Base-by-base conservation (phyloP, 257 asterid species). In the Solanum virginianum region DNA sequence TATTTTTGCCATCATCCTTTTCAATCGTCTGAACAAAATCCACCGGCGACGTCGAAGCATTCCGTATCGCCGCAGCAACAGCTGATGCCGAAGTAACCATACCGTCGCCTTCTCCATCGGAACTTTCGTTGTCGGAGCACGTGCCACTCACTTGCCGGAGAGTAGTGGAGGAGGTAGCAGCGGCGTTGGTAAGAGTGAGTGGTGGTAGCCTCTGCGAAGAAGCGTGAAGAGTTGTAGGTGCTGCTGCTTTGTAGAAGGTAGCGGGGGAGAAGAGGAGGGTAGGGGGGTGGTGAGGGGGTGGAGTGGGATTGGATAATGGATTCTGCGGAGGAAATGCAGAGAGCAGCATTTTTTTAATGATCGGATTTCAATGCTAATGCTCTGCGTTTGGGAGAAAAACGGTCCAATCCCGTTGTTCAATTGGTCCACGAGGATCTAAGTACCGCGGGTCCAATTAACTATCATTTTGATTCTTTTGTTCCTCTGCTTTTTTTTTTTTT, bases 41-140 rank as follows among this genome's bases (percentile, higher is more conserved):
- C 86, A 96, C 99, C 51, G 99, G 98, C n/a, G 98, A 93, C 36
- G 93, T 92, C 57, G 99, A 96, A 0, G 93, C 96, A 85, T 88
- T 90, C 32, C 94, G 92, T 47, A 96, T 88, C 20, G 93, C 92
- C 72, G 93, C 92, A 22, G 94, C 94, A 71, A 96, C 90, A 47
- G 98, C 98, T 22, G 94, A 89, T 16, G 99, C 98, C 29, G 99
- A 96, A 0, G 96, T 81, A 47, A 94, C 94, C 92, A 92, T 88
- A 36, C 90, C 88, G 4, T 80, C 87, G 8, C 69, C 88, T 32
- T 82, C 89, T 6, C 85, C 89, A 12, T 55, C 57, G 3, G 2
- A 15, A 11, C 45, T 68, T 15, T 60, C 89, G 22, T 90, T 91
- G 18, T 90, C 82, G 56, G 88, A 39, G 84, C 66, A 85, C 1